Evolutionary conservation across 441 rosid genomes (phyloP).

Genomic region (Isatis lusitanica): DNA sequence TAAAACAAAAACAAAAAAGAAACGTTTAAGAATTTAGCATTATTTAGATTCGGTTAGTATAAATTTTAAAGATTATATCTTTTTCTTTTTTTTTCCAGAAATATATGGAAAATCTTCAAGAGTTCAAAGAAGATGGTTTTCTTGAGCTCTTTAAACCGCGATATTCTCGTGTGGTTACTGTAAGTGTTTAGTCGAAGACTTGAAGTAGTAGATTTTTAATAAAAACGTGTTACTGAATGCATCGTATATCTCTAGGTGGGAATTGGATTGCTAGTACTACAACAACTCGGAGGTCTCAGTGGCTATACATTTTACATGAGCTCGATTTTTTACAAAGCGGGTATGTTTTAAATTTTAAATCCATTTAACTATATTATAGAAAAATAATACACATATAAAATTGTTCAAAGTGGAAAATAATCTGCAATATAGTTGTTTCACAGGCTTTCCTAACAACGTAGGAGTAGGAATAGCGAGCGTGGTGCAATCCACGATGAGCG

Average conservation of each 20-base stretch:
- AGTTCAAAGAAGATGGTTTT: conserved; percentile 37
- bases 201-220: not conserved
- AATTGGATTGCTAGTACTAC: conserved; percentile 54
- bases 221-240: not conserved
- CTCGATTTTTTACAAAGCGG: conserved; percentile 43
- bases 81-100: conserved; percentile 35
- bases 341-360: conserved; percentile 23
- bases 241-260: conserved; percentile 44
- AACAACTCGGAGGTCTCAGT: conserved; percentile 50
- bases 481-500: conserved; percentile 19
- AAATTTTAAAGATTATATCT: not conserved
- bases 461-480: conserved; percentile 33
- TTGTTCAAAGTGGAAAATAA: not conserved
- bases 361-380: not conserved
- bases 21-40: not conserved
- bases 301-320: conserved; percentile 53
- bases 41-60: not conserved
- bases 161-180: conserved; percentile 51
- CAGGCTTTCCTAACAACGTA: conserved; percentile 44
- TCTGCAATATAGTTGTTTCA: not conserved
- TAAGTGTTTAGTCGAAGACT: conserved; percentile 31
- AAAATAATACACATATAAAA: not conserved
- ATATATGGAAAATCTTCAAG: conserved; percentile 37
- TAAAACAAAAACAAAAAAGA: conserved; percentile 23
- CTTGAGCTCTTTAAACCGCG: conserved; percentile 45